phyloP scores from a whole-genome alignment of 805 yeast genomes.

The Wickerhamomyces subpelliculosus region DNA sequence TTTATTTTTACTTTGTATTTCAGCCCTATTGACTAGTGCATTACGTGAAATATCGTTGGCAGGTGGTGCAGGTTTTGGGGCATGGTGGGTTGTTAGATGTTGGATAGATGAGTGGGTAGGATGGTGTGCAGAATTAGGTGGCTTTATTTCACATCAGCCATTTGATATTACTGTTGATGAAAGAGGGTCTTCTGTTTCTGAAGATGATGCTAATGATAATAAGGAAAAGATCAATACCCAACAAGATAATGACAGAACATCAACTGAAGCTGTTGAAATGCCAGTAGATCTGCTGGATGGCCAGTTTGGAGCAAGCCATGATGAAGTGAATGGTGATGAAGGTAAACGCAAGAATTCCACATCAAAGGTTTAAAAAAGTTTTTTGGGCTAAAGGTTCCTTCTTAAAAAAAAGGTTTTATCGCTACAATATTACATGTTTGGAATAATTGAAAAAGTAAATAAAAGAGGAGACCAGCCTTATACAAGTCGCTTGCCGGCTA shows the following conservation, averaged over 20 bases:
- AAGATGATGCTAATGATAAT: not conserved
- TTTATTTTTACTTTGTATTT: conserved; percentile 44
- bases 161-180: not conserved
- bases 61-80: conserved; percentile 54
- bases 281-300: conserved; percentile 16
- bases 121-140: conserved; percentile 61
- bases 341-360: no score
- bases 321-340: not conserved
- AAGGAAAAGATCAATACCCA: no score
- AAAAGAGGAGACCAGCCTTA: no score
- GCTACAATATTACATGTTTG: no score
- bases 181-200: not conserved
- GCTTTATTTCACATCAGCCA: conserved; percentile 27
- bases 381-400: no score
- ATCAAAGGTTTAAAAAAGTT: no score
- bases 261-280: no score
- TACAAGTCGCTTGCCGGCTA: no score
- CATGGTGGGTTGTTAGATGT: conserved; percentile 72
- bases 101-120: conserved; percentile 71
- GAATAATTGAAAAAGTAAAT: no score
- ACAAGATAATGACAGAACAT: no score
- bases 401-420: no score
- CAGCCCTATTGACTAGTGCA: conserved; percentile 49
- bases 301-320: conserved; percentile 11
- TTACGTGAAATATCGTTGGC: conserved; percentile 54